Evolutionary conservation across 352 stramenopile species (phyloP), one percentile per base, ranked within the genome.

Genomic region (Phytopythium boreale): DNA sequence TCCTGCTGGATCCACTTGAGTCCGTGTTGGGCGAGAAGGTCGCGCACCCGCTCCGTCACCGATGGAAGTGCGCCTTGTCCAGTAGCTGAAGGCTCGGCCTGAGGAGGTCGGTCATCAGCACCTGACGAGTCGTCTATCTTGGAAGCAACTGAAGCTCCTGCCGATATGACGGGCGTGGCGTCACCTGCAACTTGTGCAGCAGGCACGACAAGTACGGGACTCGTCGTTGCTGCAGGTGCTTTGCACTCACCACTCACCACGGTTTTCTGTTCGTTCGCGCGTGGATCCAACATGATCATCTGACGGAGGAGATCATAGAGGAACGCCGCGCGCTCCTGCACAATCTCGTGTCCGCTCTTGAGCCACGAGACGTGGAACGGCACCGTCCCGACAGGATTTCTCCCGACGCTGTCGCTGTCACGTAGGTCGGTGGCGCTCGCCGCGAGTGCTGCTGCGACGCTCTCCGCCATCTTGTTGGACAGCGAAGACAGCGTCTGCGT

Each of bases 1-100:
- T 94, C 86, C 64, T 94, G 86, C 41, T 92, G 86, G 51, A 94
- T 83, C 73, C 84, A 90, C 52, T 88, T 77, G 37, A 92, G 66
- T 0, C 86, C 84, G 5, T 77, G 62, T 15, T 64, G 66, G 11
- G 31, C 52, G 15, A 89, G 55, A 6, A 85, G 31, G 11, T 74
- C 62, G 8, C 36, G 57, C 2, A 87, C 78, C 9, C 64, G 73
- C n/a, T 26, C 12, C 26, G 15, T 19, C n/a, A 19, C 11, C 7
- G 31, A 36, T n/a, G 20, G 26, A 6, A 39, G 11, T 4, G 26
- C 4, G 26, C 37, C 24, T 55, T 36, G 24, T 14, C 11, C 4
- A 12, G n/a, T 24, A 43, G 17, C 8, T 8, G 41, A 20, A 3
- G 15, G 9, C 24, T 55, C 47, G 0, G 4, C 14, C 10, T n/a